Percentiles rank a stretch among this genome's conserved stretches.
Conservation (phyloP, 768 basidiomycete genomes). For the Crepidotus variabilis region DNA sequence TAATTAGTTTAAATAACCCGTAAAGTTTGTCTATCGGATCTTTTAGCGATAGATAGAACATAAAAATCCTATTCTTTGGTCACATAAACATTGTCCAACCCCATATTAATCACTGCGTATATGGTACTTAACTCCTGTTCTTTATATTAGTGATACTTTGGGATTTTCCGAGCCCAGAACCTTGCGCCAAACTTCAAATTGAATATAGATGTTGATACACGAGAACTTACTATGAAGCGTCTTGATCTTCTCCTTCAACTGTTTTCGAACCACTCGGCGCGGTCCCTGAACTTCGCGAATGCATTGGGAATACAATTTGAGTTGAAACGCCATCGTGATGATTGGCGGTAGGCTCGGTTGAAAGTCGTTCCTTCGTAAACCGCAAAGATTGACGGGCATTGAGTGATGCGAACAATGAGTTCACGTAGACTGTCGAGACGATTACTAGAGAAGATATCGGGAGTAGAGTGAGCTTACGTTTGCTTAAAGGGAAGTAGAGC, state of each 20-base stretch:
- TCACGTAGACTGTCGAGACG: constrained; percentile 16
- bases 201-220: too few species aligned
- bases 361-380: neutral
- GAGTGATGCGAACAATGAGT: constrained; percentile 16
- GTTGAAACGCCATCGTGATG: neutral
- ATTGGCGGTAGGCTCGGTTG: neutral
- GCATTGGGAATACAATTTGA: constrained; percentile 1
- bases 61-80: too few species aligned
- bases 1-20: too few species aligned
- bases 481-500: constrained; percentile 22
- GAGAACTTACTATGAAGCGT: too few species aligned
- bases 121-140: too few species aligned
- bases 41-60: too few species aligned
- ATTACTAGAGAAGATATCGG: neutral
- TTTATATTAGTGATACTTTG: too few species aligned
- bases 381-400: constrained; percentile 10
- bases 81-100: too few species aligned
- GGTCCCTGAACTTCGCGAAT: neutral
- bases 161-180: too few species aligned
- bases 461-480: constrained; percentile 11
- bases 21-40: too few species aligned
- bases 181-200: too few species aligned
- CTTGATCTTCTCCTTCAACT: neutral
- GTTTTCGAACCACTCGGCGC: neutral
- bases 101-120: too few species aligned